Base-by-base conservation (phyloP, 164 flowering plant genomes). In the Buxus sempervirens region DNA sequence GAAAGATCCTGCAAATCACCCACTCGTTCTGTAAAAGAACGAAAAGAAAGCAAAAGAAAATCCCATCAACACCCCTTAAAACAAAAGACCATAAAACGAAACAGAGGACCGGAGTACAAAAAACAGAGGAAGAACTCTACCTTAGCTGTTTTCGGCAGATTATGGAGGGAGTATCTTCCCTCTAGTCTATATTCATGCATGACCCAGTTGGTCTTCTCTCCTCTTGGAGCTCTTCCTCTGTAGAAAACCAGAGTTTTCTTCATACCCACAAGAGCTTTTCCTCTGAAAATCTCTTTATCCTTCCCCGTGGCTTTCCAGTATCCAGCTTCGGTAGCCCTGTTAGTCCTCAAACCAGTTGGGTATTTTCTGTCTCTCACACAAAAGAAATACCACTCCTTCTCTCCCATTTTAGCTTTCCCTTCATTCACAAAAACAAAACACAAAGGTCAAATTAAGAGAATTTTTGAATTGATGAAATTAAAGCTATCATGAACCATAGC, bases 301-400 rank as follows among this genome's bases (percentile, higher is more conserved):
- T 95, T 95, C 58, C 98, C 98, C 0, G 98, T 95, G 3, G 98
- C 98, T 73, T 95, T 95, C 98, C 98, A 93, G 67, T 93, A 93
- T 0, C 98, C 98, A 45, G 90, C 82, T 54, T 83, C 89, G 10
- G 98, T 93, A 0, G 98, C 98, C 58, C 98, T 82, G 79, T 93
- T 93, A 15, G 98, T 91, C 74, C 98, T 83, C 64, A 90, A 75
- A 0, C 98, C 98, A 62, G 97, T 93, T 61, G 98, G 98, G 77
- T 93, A 93, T 56, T 94, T 94, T 54, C 93, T 84, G 77, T 94
- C 98, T 67, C 93, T 85, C 28, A 94, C 78, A 72, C 97, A 92
- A 85, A 94, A 94, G 74, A 94, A 94, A 67, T 94, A 95, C 97
- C 97, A 91, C 67, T 90, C 93, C 42, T 90, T 92, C 77, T 90